Evolutionary conservation across 2,329 filamentous ascomycete genomes (phyloP).

Genomic region (Colletotrichum lupini): DNA sequence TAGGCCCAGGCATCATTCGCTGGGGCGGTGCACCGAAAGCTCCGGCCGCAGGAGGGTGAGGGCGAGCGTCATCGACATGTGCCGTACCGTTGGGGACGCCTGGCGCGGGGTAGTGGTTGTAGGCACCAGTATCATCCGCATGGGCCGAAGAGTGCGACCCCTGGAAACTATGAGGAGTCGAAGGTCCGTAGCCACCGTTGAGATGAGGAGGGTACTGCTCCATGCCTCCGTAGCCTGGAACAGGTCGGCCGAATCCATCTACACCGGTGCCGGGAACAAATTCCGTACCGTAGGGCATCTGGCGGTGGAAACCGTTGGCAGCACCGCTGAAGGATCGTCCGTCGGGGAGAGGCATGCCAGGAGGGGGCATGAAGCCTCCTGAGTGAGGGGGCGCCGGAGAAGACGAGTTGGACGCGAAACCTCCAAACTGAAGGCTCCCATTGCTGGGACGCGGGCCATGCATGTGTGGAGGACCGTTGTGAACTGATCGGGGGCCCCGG

Average conservation of each 20-base stretch:
- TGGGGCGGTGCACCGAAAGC: slow-evolving; percentile 39
- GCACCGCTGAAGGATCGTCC: slow-evolving; percentile 45
- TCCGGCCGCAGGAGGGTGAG: slow-evolving; percentile 20
- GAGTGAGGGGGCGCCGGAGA: slow-evolving; percentile 66
- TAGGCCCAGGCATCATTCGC: slow-evolving; percentile 44
- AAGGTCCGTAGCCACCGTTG: slow-evolving; percentile 58
- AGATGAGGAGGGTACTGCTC: slow-evolving; percentile 47
- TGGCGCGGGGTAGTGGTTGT: slow-evolving; percentile 51
- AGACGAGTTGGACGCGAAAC: slow-evolving; percentile 66
- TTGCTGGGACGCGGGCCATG: slow-evolving; percentile 66
- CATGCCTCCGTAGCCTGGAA: slow-evolving; percentile 45
- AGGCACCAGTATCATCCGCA: slow-evolving; percentile 56
- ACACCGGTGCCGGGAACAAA: slow-evolving; percentile 48
- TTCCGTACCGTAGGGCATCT: slow-evolving; percentile 49
- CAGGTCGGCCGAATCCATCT: slow-evolving; percentile 51
- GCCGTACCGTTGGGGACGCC: slow-evolving; percentile 51
- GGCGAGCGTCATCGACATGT: slow-evolving; percentile 45
- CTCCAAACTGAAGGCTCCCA: slow-evolving; percentile 67
- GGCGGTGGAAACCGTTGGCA: slow-evolving; percentile 50
- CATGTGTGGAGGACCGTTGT: slow-evolving; percentile 49
- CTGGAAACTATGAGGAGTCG: slow-evolving; percentile 71
- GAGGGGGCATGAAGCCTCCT: slow-evolving; percentile 60
- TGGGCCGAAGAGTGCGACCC: slow-evolving; percentile 68
- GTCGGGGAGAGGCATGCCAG: slow-evolving; percentile 51
- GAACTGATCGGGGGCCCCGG: slow-evolving; percentile 46